Conservation (phyloP, 768 basidiomycete genomes). For the Boletus coccyginus region DNA sequence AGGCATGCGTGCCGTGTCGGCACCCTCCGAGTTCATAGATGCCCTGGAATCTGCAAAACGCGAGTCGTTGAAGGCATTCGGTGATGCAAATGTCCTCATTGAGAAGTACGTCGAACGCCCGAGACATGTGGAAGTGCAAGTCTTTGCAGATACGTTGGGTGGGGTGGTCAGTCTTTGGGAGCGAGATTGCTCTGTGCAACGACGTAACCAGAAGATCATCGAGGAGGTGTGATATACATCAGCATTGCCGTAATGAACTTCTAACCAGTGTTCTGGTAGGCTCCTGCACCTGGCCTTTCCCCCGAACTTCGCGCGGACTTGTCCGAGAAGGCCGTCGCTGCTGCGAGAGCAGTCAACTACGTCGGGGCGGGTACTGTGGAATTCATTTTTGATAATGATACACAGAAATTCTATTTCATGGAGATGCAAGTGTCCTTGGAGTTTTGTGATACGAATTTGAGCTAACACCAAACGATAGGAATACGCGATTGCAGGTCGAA, state of each 20-base stretch:
- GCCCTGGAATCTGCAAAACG: conserved; percentile 85
- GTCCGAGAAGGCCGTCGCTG: conserved; percentile 84
- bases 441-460: not conserved
- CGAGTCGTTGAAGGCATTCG: conserved; percentile 85
- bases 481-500: conserved; percentile 82
- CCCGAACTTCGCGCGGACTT: conserved; percentile 77
- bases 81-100: conserved; percentile 81
- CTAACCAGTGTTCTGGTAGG: conserved; percentile 39
- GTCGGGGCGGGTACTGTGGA: conserved; percentile 94
- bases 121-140: conserved; percentile 91
- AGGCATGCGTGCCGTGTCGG: conserved; percentile 84
- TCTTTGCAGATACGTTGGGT: conserved; percentile 84
- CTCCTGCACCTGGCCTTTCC: conserved; percentile 87
- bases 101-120: conserved; percentile 88
- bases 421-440: conserved; percentile 63
- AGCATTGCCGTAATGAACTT: not conserved
- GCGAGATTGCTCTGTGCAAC: conserved; percentile 87
- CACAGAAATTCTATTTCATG: conserved; percentile 88
- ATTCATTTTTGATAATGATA: conserved; percentile 94
- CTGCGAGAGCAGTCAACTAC: conserved; percentile 90
- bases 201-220: conserved; percentile 94
- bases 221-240: conserved; percentile 57
- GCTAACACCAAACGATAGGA: conserved; percentile 44
- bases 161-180: conserved; percentile 93
- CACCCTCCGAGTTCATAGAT: conserved; percentile 69